A percentile compares a stretch with the other conserved stretches of the same genome.
Evolutionary conservation across 345 rosid species (phyloP).

Genomic region (Syzygium jambos): DNA sequence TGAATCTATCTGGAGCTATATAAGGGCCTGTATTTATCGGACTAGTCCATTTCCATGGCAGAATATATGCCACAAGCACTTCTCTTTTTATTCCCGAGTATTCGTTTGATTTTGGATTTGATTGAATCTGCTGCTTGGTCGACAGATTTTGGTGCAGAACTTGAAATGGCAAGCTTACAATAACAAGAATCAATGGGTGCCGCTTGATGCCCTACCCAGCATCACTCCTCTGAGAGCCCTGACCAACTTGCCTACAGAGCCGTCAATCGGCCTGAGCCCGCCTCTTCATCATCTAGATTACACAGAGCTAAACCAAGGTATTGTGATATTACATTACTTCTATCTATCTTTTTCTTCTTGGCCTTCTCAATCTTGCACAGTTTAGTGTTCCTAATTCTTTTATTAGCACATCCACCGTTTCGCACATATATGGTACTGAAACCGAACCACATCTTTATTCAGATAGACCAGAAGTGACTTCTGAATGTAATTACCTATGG

Average conservation of each 20-base stretch:
- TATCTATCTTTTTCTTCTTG: neutral
- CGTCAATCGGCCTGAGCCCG: neutral
- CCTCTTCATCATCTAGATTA: neutral
- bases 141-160: neutral
- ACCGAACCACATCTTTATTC: neutral
- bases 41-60: neutral
- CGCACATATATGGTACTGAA: neutral
- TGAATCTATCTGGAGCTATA: neutral
- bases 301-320: constrained; percentile 18
- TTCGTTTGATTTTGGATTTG: neutral
- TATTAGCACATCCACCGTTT: neutral
- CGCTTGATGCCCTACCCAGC: neutral
- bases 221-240: neutral
- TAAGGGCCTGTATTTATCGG: neutral
- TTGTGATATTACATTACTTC: neutral
- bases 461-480: no score
- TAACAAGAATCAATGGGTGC: neutral
- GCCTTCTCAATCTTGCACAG: neutral
- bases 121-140: neutral
- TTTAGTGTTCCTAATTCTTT: neutral
- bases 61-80: neutral
- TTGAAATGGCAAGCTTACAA: neutral
- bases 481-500: no score
- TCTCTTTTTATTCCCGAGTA: neutral
- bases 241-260: neutral